A percentile compares a stretch with the other conserved stretches of the same genome.
These are phyloP conservation scores for Aquilaria sinensis DNA, from an alignment of 345 rosid genomes.

Conservation along the genomic window DNA sequence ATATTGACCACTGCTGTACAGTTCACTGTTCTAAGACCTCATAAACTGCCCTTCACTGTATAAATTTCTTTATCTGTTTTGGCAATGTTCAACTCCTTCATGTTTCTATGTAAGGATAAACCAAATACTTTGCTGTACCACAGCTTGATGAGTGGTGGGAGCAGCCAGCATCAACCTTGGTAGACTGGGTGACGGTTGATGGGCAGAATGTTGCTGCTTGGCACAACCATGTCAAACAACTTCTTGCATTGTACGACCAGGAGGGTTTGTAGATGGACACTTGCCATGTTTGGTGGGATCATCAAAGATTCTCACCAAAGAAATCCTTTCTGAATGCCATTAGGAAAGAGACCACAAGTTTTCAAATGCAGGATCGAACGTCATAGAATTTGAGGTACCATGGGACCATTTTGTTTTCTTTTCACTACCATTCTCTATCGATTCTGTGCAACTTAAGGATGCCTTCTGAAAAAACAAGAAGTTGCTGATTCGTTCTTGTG, in stretches of 20 bases:
- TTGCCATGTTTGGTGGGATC: background rate
- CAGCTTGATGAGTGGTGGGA: conserved; percentile 98
- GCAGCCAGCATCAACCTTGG: conserved; percentile 88
- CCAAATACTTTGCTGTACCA: conserved; percentile 7
- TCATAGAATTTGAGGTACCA: background rate
- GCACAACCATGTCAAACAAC: conserved; percentile 90
- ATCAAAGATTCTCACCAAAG: background rate
- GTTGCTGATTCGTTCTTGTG: too few relatives aligned
- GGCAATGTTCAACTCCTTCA: background rate
- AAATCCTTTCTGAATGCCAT: background rate
- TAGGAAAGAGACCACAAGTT: background rate
- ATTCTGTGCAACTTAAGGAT: background rate
- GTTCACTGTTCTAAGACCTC: too few relatives aligned
- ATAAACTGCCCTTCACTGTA: too few relatives aligned
- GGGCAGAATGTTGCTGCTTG: conserved; percentile 81
- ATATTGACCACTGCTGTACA: too few relatives aligned
- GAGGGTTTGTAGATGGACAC: conserved; percentile 31
- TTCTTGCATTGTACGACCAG: conserved; percentile 77
- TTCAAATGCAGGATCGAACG: background rate
- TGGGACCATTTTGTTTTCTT: background rate
- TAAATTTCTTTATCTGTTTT: background rate
- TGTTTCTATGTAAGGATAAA: too few relatives aligned
- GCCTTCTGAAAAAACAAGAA: too few relatives aligned
- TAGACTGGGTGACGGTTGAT: conserved; percentile 85
- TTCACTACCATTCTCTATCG: background rate